Evolutionary conservation across 805 yeast genomes (phyloP), one percentile per base, ranked within the genome.

Genomic region (Candida parachauliodes): DNA sequence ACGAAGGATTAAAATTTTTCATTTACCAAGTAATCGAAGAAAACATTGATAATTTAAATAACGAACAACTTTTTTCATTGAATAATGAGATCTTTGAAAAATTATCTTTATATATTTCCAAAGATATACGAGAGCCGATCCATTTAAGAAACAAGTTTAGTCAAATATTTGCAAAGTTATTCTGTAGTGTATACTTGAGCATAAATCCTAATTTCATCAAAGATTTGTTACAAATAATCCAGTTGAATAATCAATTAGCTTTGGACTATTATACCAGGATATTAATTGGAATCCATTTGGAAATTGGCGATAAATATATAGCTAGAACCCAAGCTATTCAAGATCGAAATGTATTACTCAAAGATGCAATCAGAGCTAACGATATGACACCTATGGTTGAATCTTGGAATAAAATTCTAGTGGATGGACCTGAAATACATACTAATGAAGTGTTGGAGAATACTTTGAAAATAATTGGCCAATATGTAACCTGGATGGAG

Each of bases 401-500:
- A 2, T 66, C 80, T 11, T 88, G 96, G 96, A 73, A 74, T 50
- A 65, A 71, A 33, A 72, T 82, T 15, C 60, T 85, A 41, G 52
- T 54, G 9, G 61, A 57, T 50, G 21, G 49, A 39, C 28, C 48
- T 48, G 40, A 39, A 26, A 5, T 11, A 2, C 19, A 26, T 15
- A 43, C 51, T 8, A 49, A 47, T 5, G 78, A 77, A 42, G 71
- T 83, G 44, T 48, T 85, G 51, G 77, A 73, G 44, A 74, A 74
- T 42, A 64, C 79, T 5, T 69, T 88, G 34, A 69, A 70, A 36
- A 79, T 79, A 39, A 77, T 93, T 39, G 97, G 97, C 8, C 78
- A 79, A 9, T 93, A 84, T 74, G 84, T 88, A 17, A 81, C 89
- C 17, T 93, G 99, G 98, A 87, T 89, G 57, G 94, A 87, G 55